A percentile compares a stretch with the other conserved stretches of the same genome.
Evolutionary conservation across 257 asterid genomes (phyloP).

Genomic region (Lycium ferocissimum): DNA sequence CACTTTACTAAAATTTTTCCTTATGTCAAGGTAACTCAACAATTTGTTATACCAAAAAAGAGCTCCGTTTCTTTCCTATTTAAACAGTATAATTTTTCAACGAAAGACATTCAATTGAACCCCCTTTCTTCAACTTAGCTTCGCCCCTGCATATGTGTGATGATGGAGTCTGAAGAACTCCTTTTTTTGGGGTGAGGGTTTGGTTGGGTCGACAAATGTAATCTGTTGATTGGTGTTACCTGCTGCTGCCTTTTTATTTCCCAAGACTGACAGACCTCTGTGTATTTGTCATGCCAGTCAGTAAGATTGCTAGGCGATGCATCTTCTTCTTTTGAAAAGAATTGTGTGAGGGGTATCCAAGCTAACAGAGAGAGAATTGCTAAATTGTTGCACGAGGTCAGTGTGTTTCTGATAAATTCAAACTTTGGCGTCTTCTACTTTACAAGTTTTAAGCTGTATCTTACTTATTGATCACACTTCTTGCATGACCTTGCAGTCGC

Average conservation of each 20-base stretch:
- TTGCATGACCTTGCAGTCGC: conserved; percentile 69
- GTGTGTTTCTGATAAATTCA: conserved; percentile 35
- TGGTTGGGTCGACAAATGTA: background rate
- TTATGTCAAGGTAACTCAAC: background rate
- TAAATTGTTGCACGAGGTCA: conserved; percentile 85
- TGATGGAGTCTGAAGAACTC: background rate
- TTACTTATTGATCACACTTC: conserved; percentile 29
- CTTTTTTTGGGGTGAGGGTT: background rate
- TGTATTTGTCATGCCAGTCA: conserved; percentile 53
- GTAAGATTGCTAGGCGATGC: conserved; percentile 95
- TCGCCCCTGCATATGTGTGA: background rate
- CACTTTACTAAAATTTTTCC: background rate
- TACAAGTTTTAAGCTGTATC: background rate
- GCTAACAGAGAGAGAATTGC: conserved; percentile 88
- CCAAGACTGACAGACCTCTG: conserved; percentile 15
- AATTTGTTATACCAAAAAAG: background rate
- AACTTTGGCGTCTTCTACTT: conserved; percentile 18
- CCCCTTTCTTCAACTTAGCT: conserved; percentile 14
- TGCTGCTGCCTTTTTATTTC: background rate
- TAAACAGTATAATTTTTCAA: background rate
- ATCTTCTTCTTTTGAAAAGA: conserved; percentile 93
- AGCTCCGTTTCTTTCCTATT: background rate
- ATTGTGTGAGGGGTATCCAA: conserved; percentile 91
- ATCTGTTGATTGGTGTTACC: conserved; percentile 21
- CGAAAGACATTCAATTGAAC: background rate